These are phyloP conservation scores for Trichoderma reesei DNA, from an alignment of 495 filamentous ascomycete genomes.

Conservation along the genomic window DNA sequence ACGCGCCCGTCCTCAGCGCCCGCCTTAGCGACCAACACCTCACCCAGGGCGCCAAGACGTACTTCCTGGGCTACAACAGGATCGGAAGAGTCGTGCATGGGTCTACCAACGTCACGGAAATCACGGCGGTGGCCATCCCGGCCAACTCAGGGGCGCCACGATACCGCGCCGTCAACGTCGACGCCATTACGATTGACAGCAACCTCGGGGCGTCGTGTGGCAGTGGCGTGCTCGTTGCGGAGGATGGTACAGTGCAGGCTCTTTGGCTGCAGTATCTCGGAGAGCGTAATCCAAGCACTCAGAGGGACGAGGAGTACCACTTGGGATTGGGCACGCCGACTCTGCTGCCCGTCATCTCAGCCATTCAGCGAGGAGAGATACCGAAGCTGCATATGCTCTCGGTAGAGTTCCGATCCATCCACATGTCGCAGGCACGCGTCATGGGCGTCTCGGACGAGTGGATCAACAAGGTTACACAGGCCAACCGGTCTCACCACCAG, in stretches of 20 bases:
- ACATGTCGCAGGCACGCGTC: conserved; percentile 95
- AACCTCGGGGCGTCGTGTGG: conserved; percentile 83
- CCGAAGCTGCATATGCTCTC: conserved; percentile 83
- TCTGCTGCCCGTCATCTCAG: conserved; percentile 69
- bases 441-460: conserved; percentile 96
- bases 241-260: conserved; percentile 86
- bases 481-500: conserved; percentile 86
- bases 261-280: conserved; percentile 95
- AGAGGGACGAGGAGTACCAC: conserved; percentile 94
- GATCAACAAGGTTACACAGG: conserved; percentile 77
- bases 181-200: conserved; percentile 95
- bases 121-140: conserved; percentile 93
- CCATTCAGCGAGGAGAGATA: conserved; percentile 68
- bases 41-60: conserved; percentile 80
- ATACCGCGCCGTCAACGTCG: conserved; percentile 91
- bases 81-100: conserved; percentile 89
- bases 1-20: conserved; percentile 85
- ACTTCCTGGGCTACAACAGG: conserved; percentile 95
- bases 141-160: conserved; percentile 85
- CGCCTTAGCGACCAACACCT: conserved; percentile 70
- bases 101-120: conserved; percentile 91
- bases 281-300: conserved; percentile 64
- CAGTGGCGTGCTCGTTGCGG: conserved; percentile 82
- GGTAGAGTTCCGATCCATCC: conserved; percentile 86
- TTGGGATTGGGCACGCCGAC: conserved; percentile 85